phyloP scores from a whole-genome alignment of 2,329 filamentous ascomycete genomes.

The Drechslerella dactyloides region DNA sequence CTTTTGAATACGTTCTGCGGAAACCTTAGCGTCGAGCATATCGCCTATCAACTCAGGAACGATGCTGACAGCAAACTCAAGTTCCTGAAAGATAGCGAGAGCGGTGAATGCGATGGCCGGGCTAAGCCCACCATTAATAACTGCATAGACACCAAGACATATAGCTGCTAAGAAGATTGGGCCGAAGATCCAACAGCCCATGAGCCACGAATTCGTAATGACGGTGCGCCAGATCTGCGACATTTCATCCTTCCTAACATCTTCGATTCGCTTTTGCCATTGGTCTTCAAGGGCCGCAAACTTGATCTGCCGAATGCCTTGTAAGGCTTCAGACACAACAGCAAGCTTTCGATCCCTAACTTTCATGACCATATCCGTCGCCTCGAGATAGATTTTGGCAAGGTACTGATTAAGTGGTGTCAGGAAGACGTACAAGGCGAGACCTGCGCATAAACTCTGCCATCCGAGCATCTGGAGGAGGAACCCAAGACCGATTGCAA shows the following conservation, averaged over 20 bases:
- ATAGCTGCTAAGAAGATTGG: constrained; percentile 76
- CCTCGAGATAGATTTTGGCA: constrained; percentile 68
- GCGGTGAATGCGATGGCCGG: constrained; percentile 81
- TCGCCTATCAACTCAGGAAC: constrained; percentile 76
- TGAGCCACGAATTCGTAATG: constrained; percentile 66
- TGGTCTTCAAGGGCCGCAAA: constrained; percentile 77
- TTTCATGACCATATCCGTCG: constrained; percentile 76
- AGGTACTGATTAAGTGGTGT: constrained; percentile 73
- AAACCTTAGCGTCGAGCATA: constrained; percentile 75
- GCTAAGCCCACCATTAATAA: constrained; percentile 67
- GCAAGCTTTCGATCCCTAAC: constrained; percentile 76
- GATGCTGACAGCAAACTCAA: constrained; percentile 73
- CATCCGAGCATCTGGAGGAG: constrained; percentile 74
- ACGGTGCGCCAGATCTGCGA: constrained; percentile 71
- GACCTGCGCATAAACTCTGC: constrained; percentile 70
- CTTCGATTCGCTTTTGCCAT: constrained; percentile 74
- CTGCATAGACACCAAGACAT: constrained; percentile 72
- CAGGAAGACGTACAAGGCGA: constrained; percentile 69
- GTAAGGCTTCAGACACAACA: constrained; percentile 76
- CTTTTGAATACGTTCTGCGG: constrained; percentile 72
- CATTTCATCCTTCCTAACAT: constrained; percentile 71
- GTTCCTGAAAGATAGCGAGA: constrained; percentile 74
- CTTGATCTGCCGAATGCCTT: constrained; percentile 81
- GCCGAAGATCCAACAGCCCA: constrained; percentile 74
- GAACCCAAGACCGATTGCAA: constrained; percentile 71